phyloP scores from a whole-genome alignment of 1,139 yeast species.

The Blastobotrys illinoisensis region DNA sequence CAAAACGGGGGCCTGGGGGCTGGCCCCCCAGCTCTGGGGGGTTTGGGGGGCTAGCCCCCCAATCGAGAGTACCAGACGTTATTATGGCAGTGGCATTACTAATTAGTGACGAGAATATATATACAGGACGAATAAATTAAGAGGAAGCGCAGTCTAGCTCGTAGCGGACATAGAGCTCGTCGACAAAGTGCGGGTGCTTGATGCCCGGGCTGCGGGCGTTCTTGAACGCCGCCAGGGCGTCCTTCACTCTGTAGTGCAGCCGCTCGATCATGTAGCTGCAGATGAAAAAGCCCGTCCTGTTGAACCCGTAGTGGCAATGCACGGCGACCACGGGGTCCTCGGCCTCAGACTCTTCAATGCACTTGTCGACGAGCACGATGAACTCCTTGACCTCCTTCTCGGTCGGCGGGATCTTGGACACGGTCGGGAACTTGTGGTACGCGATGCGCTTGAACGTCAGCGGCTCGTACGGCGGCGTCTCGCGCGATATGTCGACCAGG shows the following conservation, averaged over 20 bases:
- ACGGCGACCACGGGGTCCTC: slow-evolving; percentile 46
- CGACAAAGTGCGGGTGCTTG: slow-evolving; percentile 72
- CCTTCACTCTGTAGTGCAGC: slow-evolving; percentile 54
- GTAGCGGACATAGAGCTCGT: slow-evolving; percentile 65
- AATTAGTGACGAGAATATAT: no score
- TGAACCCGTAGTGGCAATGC: slow-evolving; percentile 81
- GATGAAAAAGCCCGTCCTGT: slow-evolving; percentile 70
- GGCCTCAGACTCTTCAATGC: slow-evolving; percentile 27
- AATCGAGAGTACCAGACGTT: no score
- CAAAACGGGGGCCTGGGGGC: not conserved
- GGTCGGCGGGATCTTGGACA: slow-evolving; percentile 72
- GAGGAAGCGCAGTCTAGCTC: slow-evolving; percentile 12
- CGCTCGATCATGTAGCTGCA: slow-evolving; percentile 64
- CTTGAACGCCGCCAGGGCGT: slow-evolving; percentile 58
- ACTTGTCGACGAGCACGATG: slow-evolving; percentile 47
- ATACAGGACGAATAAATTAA: not conserved
- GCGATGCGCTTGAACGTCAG: slow-evolving; percentile 45
- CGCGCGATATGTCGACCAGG: slow-evolving; percentile 69
- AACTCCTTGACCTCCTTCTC: slow-evolving; percentile 53
- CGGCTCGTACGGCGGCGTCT: slow-evolving; percentile 71
- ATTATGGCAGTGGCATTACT: no score
- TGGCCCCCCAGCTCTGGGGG: not conserved
- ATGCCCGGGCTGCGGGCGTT: slow-evolving; percentile 65
- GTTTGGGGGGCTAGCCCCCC: not conserved
- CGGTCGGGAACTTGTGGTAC: slow-evolving; percentile 72